phyloP scores from a whole-genome alignment of 768 basidiomycete genomes.

The Infundibulicybe gibba region DNA sequence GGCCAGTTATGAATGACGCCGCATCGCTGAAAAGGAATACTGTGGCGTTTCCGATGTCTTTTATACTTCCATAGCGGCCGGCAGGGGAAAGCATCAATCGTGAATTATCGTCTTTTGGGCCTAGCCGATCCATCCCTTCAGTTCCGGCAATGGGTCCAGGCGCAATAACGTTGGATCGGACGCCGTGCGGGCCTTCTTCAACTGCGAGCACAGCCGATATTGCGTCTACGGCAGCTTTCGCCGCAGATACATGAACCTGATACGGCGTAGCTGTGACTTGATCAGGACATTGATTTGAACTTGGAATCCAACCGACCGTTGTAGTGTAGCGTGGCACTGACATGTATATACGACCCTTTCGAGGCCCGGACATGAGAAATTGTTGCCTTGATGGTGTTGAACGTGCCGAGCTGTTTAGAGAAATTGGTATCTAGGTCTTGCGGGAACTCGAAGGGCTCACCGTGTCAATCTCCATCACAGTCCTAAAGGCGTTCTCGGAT shows the following conservation, averaged over 20 bases:
- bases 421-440: background rate
- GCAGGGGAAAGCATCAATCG: slow-evolving; percentile 16
- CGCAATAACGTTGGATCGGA: slow-evolving; percentile 84
- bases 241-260: slow-evolving; percentile 92
- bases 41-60: slow-evolving; percentile 68
- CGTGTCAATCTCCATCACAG: slow-evolving; percentile 92
- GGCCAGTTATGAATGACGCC: slow-evolving; percentile 73
- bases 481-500: slow-evolving; percentile 87
- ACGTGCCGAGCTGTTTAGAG: slow-evolving; percentile 75
- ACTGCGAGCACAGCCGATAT: slow-evolving; percentile 82
- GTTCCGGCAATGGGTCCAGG: slow-evolving; percentile 83
- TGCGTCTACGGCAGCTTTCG: slow-evolving; percentile 93
- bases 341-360: slow-evolving; percentile 83
- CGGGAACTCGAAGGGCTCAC: slow-evolving; percentile 33
- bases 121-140: slow-evolving; percentile 67
- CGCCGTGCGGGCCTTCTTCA: slow-evolving; percentile 93
- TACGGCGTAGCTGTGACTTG: slow-evolving; percentile 62
- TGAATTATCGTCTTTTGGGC: slow-evolving; percentile 20
- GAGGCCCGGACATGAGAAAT: slow-evolving; percentile 65
- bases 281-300: slow-evolving; percentile 8
- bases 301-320: slow-evolving; percentile 39
- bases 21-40: slow-evolving; percentile 84
- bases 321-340: slow-evolving; percentile 88
- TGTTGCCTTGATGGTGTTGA: slow-evolving; percentile 93
- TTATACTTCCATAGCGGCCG: slow-evolving; percentile 54